Base-by-base conservation (phyloP, 2,329 filamentous ascomycete species). In the Apiospora arundinis region DNA sequence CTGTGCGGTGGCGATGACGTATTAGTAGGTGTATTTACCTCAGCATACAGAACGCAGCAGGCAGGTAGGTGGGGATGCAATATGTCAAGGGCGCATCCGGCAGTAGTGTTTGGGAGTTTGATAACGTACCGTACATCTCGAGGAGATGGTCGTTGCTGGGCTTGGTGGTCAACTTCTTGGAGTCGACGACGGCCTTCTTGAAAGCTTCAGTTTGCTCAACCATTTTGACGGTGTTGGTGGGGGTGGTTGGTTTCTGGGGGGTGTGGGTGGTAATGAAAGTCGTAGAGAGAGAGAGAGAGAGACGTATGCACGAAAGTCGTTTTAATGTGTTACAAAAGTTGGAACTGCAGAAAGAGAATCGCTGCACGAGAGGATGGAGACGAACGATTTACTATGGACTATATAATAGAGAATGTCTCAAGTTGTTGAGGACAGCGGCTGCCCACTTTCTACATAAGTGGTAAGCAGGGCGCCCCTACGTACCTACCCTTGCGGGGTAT, bases 121-220 rank as follows among this genome's bases (percentile, higher is more conserved):
- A 70, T 46, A 79, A 84, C 87, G 72, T 79, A 89, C 88, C 87
- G 79, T 90, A 90, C 76, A 90, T 83, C 78, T 90, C 83, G 77
- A 94, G 89, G 67, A 93, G 85, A 74, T 93, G 89, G 25, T 90
- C 86, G 83, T 90, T 88, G 79, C 75, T 80, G 69, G 91, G 91
- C 87, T 91, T 92, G 75, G 84, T 81, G 76, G 88, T 89, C 74
- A 93, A 86, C 87, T 92, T 91, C 83, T 89, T 90, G 83, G 88
- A 90, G 83, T 93, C 91, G 75, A 79, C 80, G 77, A 87, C 85
- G 73, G 91, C 91, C 81, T 83, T 85, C 75, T 88, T 77, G 84
- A 90, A 91, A 72, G 83, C 85, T 42, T 76, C 75, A 73, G 70
- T 76, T 69, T 75, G 74, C 11, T 73, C 72, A 69, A 75, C 74